Percentiles rank a stretch among this genome's conserved stretches.
Evolutionary conservation across 352 stramenopile species (phyloP).

Genomic region (Phytophthora melonis): DNA sequence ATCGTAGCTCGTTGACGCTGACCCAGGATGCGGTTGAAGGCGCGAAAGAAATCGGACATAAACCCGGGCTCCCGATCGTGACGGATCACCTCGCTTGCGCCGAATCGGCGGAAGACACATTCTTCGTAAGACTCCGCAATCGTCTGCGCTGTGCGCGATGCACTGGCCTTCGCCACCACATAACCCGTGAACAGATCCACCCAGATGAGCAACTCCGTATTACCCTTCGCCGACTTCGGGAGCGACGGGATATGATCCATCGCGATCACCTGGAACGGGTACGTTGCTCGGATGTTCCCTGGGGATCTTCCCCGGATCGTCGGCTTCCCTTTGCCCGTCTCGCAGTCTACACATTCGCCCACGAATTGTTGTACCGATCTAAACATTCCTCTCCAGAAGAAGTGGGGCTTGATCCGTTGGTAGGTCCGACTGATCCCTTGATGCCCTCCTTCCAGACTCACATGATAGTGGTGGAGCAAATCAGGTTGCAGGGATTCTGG

Average conservation of each 20-base stretch:
- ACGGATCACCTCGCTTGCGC: neutral
- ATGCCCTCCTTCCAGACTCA: conserved; percentile 15
- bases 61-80: neutral
- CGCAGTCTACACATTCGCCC: conserved; percentile 8
- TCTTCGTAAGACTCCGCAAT: too few species aligned
- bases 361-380: neutral
- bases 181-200: neutral
- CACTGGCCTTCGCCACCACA: neutral
- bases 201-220: too few species aligned
- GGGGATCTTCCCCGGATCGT: too few species aligned
- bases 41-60: neutral
- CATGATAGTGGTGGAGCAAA: conserved; percentile 7
- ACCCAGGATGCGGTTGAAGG: neutral
- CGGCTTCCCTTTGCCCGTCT: too few species aligned
- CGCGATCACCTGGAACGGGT: too few species aligned
- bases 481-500: conserved; percentile 5
- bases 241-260: too few species aligned
- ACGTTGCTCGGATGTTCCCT: too few species aligned
- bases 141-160: too few species aligned
- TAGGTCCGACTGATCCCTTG: conserved; percentile 10
- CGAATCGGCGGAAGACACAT: neutral
- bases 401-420: neutral
- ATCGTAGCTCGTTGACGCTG: neutral
- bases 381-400: conserved; percentile 2
- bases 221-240: too few species aligned